Evolutionary conservation across 768 basidiomycete genomes (phyloP).

Genomic region (Pulveroboletus sp.): DNA sequence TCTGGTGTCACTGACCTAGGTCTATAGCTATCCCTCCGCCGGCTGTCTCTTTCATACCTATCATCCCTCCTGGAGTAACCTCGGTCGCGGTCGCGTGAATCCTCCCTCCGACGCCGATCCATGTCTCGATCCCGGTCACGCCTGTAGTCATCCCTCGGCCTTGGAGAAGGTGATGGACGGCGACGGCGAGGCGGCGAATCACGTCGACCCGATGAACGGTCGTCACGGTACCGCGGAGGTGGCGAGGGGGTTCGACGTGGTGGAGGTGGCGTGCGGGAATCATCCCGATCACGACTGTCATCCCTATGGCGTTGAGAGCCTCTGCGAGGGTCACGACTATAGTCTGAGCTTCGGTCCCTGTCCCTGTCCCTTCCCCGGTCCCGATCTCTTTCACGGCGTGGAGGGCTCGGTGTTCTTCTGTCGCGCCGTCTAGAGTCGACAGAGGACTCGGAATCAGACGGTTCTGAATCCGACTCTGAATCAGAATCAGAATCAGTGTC

Average conservation of each 20-base stretch:
- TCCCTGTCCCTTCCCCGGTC: constrained; percentile 25
- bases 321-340: constrained; percentile 19
- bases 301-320: constrained; percentile 16
- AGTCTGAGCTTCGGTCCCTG: constrained; percentile 22
- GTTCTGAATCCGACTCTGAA: constrained; percentile 43
- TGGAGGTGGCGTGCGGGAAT: constrained; percentile 35
- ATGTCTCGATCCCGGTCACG: constrained; percentile 23
- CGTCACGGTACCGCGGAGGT: constrained; percentile 23
- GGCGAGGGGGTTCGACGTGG: constrained; percentile 29
- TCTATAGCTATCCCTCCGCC: constrained; percentile 18
- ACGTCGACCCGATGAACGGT: constrained; percentile 20
- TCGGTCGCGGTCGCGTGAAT: constrained; percentile 24
- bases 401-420: constrained; percentile 34
- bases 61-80: constrained; percentile 19
- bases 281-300: constrained; percentile 25
- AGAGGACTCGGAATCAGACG: constrained; percentile 38
- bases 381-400: constrained; percentile 22
- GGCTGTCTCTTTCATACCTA: constrained; percentile 20
- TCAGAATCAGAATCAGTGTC: constrained; percentile 31
- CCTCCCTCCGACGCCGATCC: constrained; percentile 26
- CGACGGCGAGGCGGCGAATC: constrained; percentile 26
- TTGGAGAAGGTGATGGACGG: constrained; percentile 22
- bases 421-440: constrained; percentile 27
- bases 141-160: constrained; percentile 16
- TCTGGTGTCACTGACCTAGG: constrained; percentile 26